Evolutionary conservation across 805 yeast species (phyloP), one percentile per base, ranked within the genome.

Genomic region (Zygosaccharomyces rouxii): DNA sequence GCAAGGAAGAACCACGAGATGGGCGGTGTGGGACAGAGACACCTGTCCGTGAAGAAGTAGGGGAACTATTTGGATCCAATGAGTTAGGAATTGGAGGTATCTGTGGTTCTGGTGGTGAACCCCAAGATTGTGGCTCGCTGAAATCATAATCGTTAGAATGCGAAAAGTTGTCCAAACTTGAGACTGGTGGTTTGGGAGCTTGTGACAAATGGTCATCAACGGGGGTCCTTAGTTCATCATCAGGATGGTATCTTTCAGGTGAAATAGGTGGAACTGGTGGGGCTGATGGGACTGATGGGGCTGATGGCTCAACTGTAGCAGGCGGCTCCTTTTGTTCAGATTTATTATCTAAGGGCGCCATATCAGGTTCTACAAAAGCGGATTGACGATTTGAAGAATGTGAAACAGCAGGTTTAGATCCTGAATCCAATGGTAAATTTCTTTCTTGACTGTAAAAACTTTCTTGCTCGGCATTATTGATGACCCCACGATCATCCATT

Each of bases 261-360:
- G 48, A 46, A 18, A 50, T 31, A 22, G 54, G 49, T 23, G 59
- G 55, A 16, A 42, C 31, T 18, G 54, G 45, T 21, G 63, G 58
- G 5, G 50, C 52, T 28, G 50, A 38, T 7, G 59, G 49, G 23
- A 59, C 54, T 25, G 59, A 54, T 11, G 55, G 52, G 5, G 56
- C 47, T 3, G 25, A 18, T 26, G n/a, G 9, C 13, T 16, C 19
- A 11, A 7, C 14, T 16, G 25, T 25, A 10, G 46, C 28, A 26
- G 40, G 35, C 5, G 25, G 13, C 7, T 29, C 31, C 9, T 29
- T n/a, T 22, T 21, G 26, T 9, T 19, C 21, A 11, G 28, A n/a
- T 13, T 30, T 38, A 10, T 21, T 16, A 11, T 23, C 35, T 7
- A 40, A 21, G 6, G 33, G n/a, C 7, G 28, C 35, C 19, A 11